Conservation (phyloP, 1,284 basidiomycete species). For the Mycena sp. region DNA sequence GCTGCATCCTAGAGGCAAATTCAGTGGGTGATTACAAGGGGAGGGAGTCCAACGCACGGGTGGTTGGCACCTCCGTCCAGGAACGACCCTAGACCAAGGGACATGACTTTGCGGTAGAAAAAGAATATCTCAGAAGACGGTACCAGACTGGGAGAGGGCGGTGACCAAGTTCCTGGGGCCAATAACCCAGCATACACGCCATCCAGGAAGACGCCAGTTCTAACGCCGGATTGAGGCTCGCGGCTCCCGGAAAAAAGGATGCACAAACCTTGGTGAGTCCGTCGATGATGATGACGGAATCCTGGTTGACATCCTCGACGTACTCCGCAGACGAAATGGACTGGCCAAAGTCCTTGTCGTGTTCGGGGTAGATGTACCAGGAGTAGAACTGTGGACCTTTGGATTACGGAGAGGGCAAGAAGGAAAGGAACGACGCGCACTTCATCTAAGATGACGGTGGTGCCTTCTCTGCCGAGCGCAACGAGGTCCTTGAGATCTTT, state of each 20-base stretch:
- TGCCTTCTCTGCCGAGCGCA: slow-evolving; percentile 71
- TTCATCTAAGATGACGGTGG: slow-evolving; percentile 90
- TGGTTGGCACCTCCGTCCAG: slow-evolving; percentile 91
- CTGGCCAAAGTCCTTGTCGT: slow-evolving; percentile 78
- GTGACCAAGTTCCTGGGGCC: slow-evolving; percentile 91
- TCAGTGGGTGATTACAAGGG: background rate
- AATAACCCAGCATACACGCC: slow-evolving; percentile 96
- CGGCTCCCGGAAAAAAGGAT: background rate
- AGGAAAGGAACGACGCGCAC: slow-evolving; percentile 47
- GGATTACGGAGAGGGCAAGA: background rate
- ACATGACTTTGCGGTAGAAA: slow-evolving; percentile 10
- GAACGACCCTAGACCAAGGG: slow-evolving; percentile 74
- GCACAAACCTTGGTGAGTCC: slow-evolving; percentile 86
- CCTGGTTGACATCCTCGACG: slow-evolving; percentile 87
- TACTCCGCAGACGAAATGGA: slow-evolving; percentile 86
- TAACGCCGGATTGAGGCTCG: slow-evolving; percentile 38
- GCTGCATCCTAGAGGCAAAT: slow-evolving; percentile 67
- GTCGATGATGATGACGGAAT: slow-evolving; percentile 87
- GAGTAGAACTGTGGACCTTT: slow-evolving; percentile 76
- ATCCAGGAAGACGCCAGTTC: slow-evolving; percentile 93
- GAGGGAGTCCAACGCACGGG: slow-evolving; percentile 62
- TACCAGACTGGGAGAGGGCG: slow-evolving; percentile 86
- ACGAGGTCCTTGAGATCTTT: slow-evolving; percentile 87
- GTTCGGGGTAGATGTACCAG: slow-evolving; percentile 91
- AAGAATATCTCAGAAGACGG: slow-evolving; percentile 22